phyloP scores from a whole-genome alignment of 2,329 filamentous ascomycete species.

The Penicillium glabrum region DNA sequence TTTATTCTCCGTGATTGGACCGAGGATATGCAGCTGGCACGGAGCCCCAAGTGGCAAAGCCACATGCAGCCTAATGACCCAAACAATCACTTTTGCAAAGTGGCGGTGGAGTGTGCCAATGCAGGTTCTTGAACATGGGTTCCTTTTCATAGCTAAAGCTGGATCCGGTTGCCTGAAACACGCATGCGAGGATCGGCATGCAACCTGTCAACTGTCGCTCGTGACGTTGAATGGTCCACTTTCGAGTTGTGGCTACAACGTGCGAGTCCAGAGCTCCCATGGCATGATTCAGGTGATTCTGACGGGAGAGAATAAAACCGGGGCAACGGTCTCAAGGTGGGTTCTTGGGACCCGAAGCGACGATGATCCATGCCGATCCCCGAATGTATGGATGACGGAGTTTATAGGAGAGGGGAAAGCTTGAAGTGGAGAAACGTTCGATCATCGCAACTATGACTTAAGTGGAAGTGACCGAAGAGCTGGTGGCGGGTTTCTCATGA shows the following conservation, averaged over 20 bases:
- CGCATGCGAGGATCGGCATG: constrained; percentile 17
- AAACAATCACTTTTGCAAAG: constrained; percentile 4
- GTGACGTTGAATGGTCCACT: not conserved
- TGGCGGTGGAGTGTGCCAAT: constrained; percentile 15
- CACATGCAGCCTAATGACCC: constrained; percentile 2
- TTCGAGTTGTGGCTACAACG: not conserved
- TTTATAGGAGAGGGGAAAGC: not conserved
- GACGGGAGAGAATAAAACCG: constrained; percentile 1
- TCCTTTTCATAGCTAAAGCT: not conserved
- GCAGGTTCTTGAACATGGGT: constrained; percentile 16
- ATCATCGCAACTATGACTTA: constrained; percentile 22
- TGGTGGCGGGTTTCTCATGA: constrained; percentile 5
- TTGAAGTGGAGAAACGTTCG: constrained; percentile 12
- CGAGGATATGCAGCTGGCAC: constrained; percentile 5
- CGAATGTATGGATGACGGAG: not conserved
- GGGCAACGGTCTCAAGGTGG: constrained; percentile 9
- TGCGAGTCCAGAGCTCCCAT: constrained; percentile 1
- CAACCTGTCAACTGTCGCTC: constrained; percentile 1
- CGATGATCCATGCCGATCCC: constrained; percentile 17
- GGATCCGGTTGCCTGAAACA: constrained; percentile 20
- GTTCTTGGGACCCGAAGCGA: constrained; percentile 13
- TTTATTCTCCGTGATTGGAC: constrained; percentile 18
- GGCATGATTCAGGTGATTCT: constrained; percentile 2
- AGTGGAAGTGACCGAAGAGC: constrained; percentile 16
- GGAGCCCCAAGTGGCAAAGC: constrained; percentile 20